phyloP scores from a whole-genome alignment of 2,329 filamentous ascomycete genomes.

The Phoma sp. region DNA sequence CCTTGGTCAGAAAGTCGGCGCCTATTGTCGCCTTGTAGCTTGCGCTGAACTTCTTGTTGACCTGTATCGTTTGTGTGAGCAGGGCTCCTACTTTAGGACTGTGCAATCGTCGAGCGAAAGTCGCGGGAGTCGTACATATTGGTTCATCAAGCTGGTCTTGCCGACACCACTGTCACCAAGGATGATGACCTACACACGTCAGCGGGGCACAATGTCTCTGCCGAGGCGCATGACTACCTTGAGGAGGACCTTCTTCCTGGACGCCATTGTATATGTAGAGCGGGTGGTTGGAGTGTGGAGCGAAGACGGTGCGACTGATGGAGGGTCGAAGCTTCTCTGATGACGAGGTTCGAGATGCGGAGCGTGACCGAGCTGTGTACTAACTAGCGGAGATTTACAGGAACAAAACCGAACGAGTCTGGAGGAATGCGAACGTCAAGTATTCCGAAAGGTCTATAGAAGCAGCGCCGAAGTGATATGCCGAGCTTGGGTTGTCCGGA shows the following conservation, averaged over 20 bases:
- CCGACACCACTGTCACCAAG: slow-evolving; percentile 98
- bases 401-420: not conserved
- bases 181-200: slow-evolving; percentile 81
- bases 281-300: slow-evolving; percentile 4
- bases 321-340: slow-evolving; percentile 8
- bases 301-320: slow-evolving; percentile 6
- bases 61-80: slow-evolving; percentile 60
- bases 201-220: slow-evolving; percentile 6
- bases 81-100: not conserved
- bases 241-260: slow-evolving; percentile 81
- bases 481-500: slow-evolving; percentile 4
- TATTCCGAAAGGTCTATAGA: not conserved
- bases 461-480: not conserved
- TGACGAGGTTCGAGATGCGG: slow-evolving; percentile 11
- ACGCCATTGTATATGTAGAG: slow-evolving; percentile 37
- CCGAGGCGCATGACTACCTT: slow-evolving; percentile 65
- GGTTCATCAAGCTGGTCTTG: slow-evolving; percentile 99
- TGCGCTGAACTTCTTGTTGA: slow-evolving; percentile 99
- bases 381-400: not conserved
- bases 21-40: slow-evolving; percentile 99
- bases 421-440: not conserved
- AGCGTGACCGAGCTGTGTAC: not conserved
- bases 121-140: slow-evolving; percentile 80
- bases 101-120: not conserved
- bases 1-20: slow-evolving; percentile 97